Percentiles rank a stretch among this genome's conserved stretches.
Evolutionary conservation across 2,329 filamentous ascomycete species (phyloP).

Genomic region (Fusarium palustre): DNA sequence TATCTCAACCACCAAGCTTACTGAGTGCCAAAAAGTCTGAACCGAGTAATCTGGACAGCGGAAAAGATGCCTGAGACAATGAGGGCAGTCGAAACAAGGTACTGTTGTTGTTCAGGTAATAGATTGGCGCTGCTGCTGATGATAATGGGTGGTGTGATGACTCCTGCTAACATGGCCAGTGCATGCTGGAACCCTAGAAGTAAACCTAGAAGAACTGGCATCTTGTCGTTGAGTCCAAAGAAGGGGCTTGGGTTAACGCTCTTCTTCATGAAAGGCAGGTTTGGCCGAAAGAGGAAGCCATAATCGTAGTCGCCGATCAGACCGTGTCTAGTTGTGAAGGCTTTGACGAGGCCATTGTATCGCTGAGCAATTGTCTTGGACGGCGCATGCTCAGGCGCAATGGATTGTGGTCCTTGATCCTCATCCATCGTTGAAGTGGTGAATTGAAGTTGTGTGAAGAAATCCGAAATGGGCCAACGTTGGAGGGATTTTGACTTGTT

Average conservation of each 20-base stretch:
- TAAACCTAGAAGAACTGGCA: conserved; percentile 79
- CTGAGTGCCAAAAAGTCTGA: conserved; percentile 76
- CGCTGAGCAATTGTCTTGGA: conserved; percentile 49
- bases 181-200: conserved; percentile 84
- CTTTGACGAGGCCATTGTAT: conserved; percentile 48
- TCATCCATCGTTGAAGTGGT: conserved; percentile 62
- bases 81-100: conserved; percentile 81
- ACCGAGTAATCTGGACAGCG: conserved; percentile 79
- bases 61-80: conserved; percentile 84
- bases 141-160: conserved; percentile 84
- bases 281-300: conserved; percentile 84
- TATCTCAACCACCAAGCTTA: conserved; percentile 46
- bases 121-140: conserved; percentile 75
- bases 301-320: conserved; percentile 91
- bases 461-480: conserved; percentile 5
- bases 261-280: conserved; percentile 82
- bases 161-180: conserved; percentile 78
- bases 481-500: conserved; percentile 7
- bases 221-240: conserved; percentile 83
- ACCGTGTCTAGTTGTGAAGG: conserved; percentile 72
- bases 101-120: conserved; percentile 70
- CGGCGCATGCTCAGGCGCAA: conserved; percentile 56
- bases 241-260: conserved; percentile 71
- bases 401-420: conserved; percentile 64
- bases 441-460: conserved; percentile 16